Evolutionary conservation across 495 filamentous ascomycete genomes (phyloP).

Genomic region (Penicillium ucsense): DNA sequence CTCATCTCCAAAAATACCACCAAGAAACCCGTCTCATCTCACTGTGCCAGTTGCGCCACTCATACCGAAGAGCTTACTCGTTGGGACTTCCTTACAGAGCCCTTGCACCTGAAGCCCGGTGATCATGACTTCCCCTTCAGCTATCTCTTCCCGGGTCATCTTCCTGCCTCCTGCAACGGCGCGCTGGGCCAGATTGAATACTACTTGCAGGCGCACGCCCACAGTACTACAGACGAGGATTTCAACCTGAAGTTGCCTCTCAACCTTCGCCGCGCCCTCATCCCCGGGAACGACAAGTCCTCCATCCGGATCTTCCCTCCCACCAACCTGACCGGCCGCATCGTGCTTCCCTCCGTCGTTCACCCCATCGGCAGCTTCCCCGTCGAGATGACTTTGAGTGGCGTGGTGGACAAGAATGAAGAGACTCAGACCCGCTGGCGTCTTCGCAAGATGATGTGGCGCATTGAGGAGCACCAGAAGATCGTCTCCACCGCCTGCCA

Average conservation of each 20-base stretch:
- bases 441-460: conserved; percentile 83
- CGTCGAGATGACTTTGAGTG: conserved; percentile 68
- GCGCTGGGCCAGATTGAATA: conserved; percentile 68
- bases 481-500: conserved; percentile 73
- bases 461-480: conserved; percentile 76
- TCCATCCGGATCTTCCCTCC: conserved; percentile 92
- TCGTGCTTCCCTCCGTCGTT: conserved; percentile 70
- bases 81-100: conserved; percentile 69
- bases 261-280: conserved; percentile 65
- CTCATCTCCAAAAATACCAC: conserved; percentile 58
- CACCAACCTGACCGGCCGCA: conserved; percentile 77
- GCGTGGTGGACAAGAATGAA: conserved; percentile 56
- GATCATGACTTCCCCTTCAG: conserved; percentile 85
- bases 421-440: conserved; percentile 69
- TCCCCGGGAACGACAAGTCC: conserved; percentile 60
- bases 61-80: conserved; percentile 61
- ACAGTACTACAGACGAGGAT: conserved; percentile 47
- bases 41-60: conserved; percentile 67
- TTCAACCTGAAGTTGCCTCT: conserved; percentile 56
- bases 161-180: conserved; percentile 73
- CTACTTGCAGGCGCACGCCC: conserved; percentile 62
- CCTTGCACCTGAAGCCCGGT: conserved; percentile 51
- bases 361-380: conserved; percentile 81
- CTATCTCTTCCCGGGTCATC: conserved; percentile 74
- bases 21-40: conserved; percentile 65